Conservation (phyloP, 352 stramenopile genomes). For the Phytophthora uliginosa region DNA sequence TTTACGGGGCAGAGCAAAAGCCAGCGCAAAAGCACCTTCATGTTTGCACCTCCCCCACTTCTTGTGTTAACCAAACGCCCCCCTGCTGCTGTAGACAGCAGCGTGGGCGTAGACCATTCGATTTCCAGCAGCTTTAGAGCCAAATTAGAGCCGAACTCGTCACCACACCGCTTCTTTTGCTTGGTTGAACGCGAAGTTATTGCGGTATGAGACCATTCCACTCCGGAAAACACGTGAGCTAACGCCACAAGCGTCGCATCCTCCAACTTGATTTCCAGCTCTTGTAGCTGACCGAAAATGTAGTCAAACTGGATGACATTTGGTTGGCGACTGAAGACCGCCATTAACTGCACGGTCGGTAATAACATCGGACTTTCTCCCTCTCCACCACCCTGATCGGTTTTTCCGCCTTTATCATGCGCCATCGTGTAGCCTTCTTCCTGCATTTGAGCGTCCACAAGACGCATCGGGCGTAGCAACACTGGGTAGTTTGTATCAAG, state of each 20-base stretch:
- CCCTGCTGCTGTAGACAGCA: constrained; percentile 44
- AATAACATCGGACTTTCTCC: constrained; percentile 53
- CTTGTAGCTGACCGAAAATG: constrained; percentile 89
- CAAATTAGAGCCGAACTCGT: constrained; percentile 58
- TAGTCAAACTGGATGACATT: constrained; percentile 88
- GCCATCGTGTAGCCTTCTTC: constrained; percentile 54
- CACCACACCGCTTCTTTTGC: constrained; percentile 19
- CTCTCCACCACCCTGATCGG: constrained; percentile 10
- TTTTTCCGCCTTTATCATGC: constrained; percentile 31
- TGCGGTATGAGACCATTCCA: constrained; percentile 63
- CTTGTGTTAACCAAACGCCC: constrained; percentile 37
- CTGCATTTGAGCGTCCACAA: constrained; percentile 75
- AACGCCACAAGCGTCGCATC: constrained; percentile 82
- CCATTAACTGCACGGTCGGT: constrained; percentile 86
- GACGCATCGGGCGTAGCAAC: constrained; percentile 73
- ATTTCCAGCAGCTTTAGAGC: constrained; percentile 63
- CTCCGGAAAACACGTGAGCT: constrained; percentile 78
- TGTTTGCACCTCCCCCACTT: constrained; percentile 57
- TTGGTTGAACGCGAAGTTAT: constrained; percentile 37
- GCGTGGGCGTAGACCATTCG: constrained; percentile 66
- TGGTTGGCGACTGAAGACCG: constrained; percentile 69
- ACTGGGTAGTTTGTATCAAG: constrained; percentile 89
- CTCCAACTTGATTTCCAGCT: constrained; percentile 90
- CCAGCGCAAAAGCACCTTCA: constrained; percentile 84
- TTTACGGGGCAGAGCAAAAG: constrained; percentile 88